Percentiles rank a stretch among this genome's conserved stretches.
Evolutionary conservation across 208 protist genomes (phyloP).

Genomic region (Leishmania mexicana): DNA sequence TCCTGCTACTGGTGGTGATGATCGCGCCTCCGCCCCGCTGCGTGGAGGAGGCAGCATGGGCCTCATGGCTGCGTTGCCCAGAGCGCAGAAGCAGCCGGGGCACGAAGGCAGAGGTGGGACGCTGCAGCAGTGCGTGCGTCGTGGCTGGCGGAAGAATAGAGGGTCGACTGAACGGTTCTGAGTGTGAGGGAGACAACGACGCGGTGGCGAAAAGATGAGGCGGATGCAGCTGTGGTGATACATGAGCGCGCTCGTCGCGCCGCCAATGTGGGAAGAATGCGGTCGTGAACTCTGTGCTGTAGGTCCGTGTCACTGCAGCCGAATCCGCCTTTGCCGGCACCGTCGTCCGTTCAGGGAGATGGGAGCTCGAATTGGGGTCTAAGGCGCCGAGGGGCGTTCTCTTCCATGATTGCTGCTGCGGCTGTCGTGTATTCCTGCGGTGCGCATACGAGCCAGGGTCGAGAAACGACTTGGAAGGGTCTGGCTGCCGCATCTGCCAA

Average conservation of each 20-base stretch:
- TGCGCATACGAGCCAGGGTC: neutral
- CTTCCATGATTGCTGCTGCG: neutral
- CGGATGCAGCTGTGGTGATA: constrained; percentile 3
- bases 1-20: neutral
- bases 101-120: constrained; percentile 4
- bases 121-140: neutral
- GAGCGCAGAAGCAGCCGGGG: constrained; percentile 1
- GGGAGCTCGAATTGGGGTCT: neutral
- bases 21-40: neutral
- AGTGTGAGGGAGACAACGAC: neutral
- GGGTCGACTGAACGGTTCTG: neutral
- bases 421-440: neutral
- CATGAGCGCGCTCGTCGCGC: neutral
- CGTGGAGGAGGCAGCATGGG: neutral
- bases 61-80: neutral
- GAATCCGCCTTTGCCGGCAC: neutral
- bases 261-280: neutral
- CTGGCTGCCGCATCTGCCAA: neutral
- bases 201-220: neutral
- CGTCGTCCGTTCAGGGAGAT: neutral
- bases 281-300: neutral
- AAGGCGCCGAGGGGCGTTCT: neutral
- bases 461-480: neutral
- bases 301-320: neutral
- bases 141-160: neutral